phyloP scores from a whole-genome alignment of 805 yeast species.

The Scheffersomyces stipitis region DNA sequence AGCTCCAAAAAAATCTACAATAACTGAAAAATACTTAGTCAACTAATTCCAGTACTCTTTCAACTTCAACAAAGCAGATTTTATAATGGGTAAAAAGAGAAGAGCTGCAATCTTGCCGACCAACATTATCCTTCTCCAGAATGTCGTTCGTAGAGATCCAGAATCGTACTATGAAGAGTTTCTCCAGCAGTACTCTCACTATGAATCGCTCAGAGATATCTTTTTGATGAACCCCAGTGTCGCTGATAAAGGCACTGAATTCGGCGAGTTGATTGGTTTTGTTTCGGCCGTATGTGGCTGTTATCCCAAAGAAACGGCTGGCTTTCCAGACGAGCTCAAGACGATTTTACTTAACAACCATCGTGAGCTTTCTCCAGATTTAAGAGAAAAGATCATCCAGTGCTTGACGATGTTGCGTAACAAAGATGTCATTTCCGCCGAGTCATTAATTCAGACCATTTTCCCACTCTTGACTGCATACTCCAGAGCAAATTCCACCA shows the following conservation, averaged over 20 bases:
- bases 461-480: conserved; percentile 83
- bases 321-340: conserved; percentile 80
- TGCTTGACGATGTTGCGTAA: conserved; percentile 88
- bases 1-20: too few relatives aligned
- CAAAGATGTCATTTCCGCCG: conserved; percentile 76
- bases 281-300: conserved; percentile 89
- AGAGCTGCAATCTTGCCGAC: conserved; percentile 94
- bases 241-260: conserved; percentile 59
- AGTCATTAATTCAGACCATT: conserved; percentile 75
- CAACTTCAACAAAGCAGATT: too few relatives aligned
- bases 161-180: conserved; percentile 93
- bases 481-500: conserved; percentile 39
- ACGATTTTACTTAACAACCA: conserved; percentile 71
- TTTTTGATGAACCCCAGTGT: conserved; percentile 68
- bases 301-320: conserved; percentile 83
- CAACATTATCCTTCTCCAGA: conserved; percentile 87
- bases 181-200: conserved; percentile 87
- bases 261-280: conserved; percentile 84
- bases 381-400: conserved; percentile 89
- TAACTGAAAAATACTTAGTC: too few relatives aligned
- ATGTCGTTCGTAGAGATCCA: conserved; percentile 91
- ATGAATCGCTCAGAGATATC: conserved; percentile 86
- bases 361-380: conserved; percentile 75
- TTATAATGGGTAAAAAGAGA: conserved; percentile 84
- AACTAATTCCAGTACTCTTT: too few relatives aligned